Conservation (phyloP, 1,284 basidiomycete species). For the Apiotrichum laibachii region DNA sequence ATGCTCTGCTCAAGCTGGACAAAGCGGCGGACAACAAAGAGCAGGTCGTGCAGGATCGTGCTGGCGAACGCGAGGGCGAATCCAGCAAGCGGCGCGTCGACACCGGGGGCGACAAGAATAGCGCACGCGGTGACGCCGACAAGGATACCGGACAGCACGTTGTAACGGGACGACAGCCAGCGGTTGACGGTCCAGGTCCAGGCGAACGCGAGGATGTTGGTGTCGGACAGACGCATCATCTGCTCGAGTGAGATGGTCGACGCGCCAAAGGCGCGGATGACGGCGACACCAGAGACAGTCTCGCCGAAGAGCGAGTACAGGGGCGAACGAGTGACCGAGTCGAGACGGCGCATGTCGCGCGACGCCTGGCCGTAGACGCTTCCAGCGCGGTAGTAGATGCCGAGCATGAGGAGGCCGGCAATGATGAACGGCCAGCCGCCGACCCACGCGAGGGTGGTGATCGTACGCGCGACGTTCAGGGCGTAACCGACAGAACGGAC, state of each 20-base stretch:
- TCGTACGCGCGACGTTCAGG: conserved; percentile 47
- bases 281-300: conserved; percentile 76
- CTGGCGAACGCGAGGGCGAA: conserved; percentile 80
- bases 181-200: conserved; percentile 69
- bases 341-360: conserved; percentile 81
- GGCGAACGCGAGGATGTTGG: conserved; percentile 72
- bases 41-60: conserved; percentile 68
- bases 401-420: conserved; percentile 60
- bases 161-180: conserved; percentile 63
- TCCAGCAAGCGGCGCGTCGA: conserved; percentile 72
- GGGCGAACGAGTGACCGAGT: conserved; percentile 84
- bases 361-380: conserved; percentile 82
- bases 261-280: conserved; percentile 77
- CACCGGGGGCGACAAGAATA: conserved; percentile 65
- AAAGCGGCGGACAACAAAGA: conserved; percentile 61
- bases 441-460: conserved; percentile 68
- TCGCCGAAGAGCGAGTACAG: conserved; percentile 90
- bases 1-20: conserved; percentile 88
- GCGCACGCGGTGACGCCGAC: conserved; percentile 69
- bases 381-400: conserved; percentile 55
- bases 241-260: conserved; percentile 75
- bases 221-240: conserved; percentile 80
- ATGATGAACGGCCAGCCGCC: conserved; percentile 73
- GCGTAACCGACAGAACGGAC: conserved; percentile 60
- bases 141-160: conserved; percentile 69